These are phyloP conservation scores for Xylaria arbuscula DNA, from an alignment of 2,329 filamentous ascomycete species.

Conservation along the genomic window DNA sequence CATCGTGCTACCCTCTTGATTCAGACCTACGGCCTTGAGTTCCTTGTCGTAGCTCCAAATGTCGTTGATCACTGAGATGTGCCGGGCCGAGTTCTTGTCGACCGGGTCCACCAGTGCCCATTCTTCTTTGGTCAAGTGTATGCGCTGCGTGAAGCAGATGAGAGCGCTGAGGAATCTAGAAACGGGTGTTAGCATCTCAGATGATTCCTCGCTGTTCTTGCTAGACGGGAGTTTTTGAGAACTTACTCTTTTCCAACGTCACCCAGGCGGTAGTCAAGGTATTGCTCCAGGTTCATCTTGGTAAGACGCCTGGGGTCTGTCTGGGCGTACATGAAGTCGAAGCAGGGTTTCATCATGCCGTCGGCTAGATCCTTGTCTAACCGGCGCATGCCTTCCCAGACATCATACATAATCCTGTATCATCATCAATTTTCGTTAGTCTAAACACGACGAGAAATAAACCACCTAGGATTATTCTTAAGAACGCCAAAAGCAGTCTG, in stretches of 20 bases:
- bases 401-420: constrained; percentile 50
- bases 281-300: constrained; percentile 45
- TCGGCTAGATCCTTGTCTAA: constrained; percentile 49
- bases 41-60: constrained; percentile 55
- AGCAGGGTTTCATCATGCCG: constrained; percentile 51
- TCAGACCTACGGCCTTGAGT: constrained; percentile 33
- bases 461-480: no score
- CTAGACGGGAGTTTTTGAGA: not conserved
- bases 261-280: constrained; percentile 51
- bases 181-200: not conserved
- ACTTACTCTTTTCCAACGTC: constrained; percentile 53
- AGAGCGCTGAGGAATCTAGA: constrained; percentile 48
- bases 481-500: not conserved
- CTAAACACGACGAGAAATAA: no score
- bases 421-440: not conserved
- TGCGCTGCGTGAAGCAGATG: constrained; percentile 50
- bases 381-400: constrained; percentile 53
- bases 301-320: constrained; percentile 44
- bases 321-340: constrained; percentile 54
- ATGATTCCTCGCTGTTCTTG: not conserved
- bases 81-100: constrained; percentile 50
- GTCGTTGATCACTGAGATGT: constrained; percentile 47
- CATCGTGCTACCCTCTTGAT: constrained; percentile 42
- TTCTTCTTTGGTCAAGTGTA: constrained; percentile 46
- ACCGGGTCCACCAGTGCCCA: constrained; percentile 39